Conservation (phyloP, 2,329 filamentous ascomycete species). For the Raffaelea arxii region DNA sequence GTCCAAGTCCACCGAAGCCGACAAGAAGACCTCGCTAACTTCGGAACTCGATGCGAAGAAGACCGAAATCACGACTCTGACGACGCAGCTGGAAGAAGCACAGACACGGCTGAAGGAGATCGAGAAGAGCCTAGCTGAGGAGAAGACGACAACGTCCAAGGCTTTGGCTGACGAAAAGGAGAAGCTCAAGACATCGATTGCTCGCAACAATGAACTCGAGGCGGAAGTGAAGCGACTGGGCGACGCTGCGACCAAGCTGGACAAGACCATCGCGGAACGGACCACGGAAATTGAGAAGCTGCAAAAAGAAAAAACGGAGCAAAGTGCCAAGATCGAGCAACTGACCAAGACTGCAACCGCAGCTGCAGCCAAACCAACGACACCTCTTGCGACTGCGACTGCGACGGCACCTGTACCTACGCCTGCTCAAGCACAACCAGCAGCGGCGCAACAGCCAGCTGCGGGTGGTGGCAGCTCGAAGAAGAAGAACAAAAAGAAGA, state of each 20-base stretch:
- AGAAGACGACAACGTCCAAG: slow-evolving; percentile 21
- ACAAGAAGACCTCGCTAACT: slow-evolving; percentile 35
- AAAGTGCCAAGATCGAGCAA: slow-evolving; percentile 5
- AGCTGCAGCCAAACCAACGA: neutral
- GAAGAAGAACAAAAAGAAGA: slow-evolving; percentile 87
- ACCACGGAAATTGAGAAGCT: slow-evolving; percentile 32
- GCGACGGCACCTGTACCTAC: slow-evolving; percentile 1
- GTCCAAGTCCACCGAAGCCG: slow-evolving; percentile 26
- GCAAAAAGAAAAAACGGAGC: slow-evolving; percentile 17
- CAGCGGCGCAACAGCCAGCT: slow-evolving; percentile 7
- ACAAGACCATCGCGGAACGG: slow-evolving; percentile 34
- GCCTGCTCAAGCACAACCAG: slow-evolving; percentile 6
- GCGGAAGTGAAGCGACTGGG: slow-evolving; percentile 24
- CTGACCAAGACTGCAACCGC: slow-evolving; percentile 4
- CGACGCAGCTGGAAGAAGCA: slow-evolving; percentile 34
- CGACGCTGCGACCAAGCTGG: slow-evolving; percentile 29
- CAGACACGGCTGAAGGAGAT: slow-evolving; percentile 35
- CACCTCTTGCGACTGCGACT: neutral
- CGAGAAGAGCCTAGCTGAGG: slow-evolving; percentile 25
- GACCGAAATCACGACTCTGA: slow-evolving; percentile 38
- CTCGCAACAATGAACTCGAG: slow-evolving; percentile 28
- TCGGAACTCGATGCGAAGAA: slow-evolving; percentile 38
- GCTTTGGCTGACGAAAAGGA: slow-evolving; percentile 20
- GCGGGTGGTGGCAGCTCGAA: slow-evolving; percentile 19
- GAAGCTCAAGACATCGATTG: slow-evolving; percentile 22